Percentiles rank a stretch among this genome's conserved stretches.
Evolutionary conservation across 2,329 filamentous ascomycete species (phyloP).

Genomic region (Hypoxylon sp.): DNA sequence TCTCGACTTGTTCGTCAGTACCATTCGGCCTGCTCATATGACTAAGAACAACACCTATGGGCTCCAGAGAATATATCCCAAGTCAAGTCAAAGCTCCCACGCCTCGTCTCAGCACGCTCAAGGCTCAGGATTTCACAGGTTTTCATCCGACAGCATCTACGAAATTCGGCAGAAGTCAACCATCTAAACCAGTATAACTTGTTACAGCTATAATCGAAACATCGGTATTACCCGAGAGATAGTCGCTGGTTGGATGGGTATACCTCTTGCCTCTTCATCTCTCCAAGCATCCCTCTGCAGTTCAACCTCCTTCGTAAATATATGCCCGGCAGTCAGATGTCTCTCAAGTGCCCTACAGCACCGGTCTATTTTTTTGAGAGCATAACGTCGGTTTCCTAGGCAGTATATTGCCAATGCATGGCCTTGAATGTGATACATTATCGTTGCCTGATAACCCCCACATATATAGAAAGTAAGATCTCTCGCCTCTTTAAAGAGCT

Average conservation of each 20-base stretch:
- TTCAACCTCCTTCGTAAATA: background rate
- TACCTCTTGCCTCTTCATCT: background rate
- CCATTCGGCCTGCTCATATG: background rate
- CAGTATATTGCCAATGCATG: background rate
- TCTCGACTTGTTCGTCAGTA: background rate
- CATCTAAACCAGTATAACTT: background rate
- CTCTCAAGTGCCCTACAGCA: background rate
- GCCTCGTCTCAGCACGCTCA: background rate
- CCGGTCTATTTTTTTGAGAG: background rate
- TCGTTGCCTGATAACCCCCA: no score
- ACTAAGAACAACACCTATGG: background rate
- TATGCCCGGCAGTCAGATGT: background rate
- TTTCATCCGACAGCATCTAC: background rate
- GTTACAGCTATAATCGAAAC: background rate
- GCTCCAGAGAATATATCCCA: background rate
- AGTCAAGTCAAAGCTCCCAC: background rate
- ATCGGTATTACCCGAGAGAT: background rate
- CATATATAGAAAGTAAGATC: background rate
- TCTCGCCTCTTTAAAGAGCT: slow-evolving; percentile 1
- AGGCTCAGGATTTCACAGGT: background rate
- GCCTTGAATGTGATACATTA: background rate
- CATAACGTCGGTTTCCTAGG: background rate
- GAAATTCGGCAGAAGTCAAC: background rate
- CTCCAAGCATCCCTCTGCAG: background rate
- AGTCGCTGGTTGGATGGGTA: background rate